Conservation (phyloP, 768 basidiomycete genomes). For the Cystoderma amianthinum region DNA sequence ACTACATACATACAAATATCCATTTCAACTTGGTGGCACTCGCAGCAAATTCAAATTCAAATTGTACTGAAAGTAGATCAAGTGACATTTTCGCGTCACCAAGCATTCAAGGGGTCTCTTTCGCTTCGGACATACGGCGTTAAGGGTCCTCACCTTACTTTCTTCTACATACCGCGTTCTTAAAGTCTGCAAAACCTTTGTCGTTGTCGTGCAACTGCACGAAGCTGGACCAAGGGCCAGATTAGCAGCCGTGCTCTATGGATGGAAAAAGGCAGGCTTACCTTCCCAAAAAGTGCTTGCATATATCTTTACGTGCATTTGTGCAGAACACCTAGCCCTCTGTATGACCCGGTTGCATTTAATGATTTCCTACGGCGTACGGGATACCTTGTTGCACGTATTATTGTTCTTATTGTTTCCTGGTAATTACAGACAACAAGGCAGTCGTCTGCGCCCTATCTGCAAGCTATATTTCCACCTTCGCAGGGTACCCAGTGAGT, state of each 20-base stretch:
- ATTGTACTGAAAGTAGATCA: neutral
- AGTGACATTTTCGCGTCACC: neutral
- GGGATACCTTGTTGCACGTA: slow-evolving; percentile 10
- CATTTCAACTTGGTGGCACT: no score
- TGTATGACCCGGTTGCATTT: slow-evolving; percentile 55
- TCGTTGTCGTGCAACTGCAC: slow-evolving; percentile 54
- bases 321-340: slow-evolving; percentile 48
- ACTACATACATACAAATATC: no score
- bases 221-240: slow-evolving; percentile 67
- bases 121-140: slow-evolving; percentile 3
- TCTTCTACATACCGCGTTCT: slow-evolving; percentile 5
- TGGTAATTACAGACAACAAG: slow-evolving; percentile 56
- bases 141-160: neutral
- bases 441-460: slow-evolving; percentile 86
- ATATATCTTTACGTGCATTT: slow-evolving; percentile 1
- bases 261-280: slow-evolving; percentile 59
- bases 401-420: slow-evolving; percentile 8
- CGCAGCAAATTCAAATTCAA: no score
- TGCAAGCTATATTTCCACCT: slow-evolving; percentile 88
- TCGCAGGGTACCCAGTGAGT: slow-evolving; percentile 83
- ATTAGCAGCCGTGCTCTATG: slow-evolving; percentile 64
- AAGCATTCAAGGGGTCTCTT: no score
- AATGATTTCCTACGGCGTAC: slow-evolving; percentile 65
- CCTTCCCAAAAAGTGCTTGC: slow-evolving; percentile 14
- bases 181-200: slow-evolving; percentile 5